Percentiles rank a stretch among this genome's conserved stretches.
phyloP scores from a whole-genome alignment of 2,329 filamentous ascomycete genomes.

The Alternaria sp. region DNA sequence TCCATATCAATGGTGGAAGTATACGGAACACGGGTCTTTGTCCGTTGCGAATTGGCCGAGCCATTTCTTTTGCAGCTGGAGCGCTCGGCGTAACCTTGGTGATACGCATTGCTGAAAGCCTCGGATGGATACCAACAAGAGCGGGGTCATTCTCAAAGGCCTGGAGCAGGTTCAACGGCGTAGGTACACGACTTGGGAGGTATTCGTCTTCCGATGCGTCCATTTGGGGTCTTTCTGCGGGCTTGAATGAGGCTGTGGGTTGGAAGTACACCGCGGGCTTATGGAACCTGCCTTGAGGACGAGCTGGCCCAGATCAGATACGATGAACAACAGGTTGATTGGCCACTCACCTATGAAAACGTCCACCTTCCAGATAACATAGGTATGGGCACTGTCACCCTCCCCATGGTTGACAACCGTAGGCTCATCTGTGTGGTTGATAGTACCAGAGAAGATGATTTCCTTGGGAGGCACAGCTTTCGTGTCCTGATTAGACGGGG shows the following conservation, averaged over 20 bases:
- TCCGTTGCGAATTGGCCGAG: slow-evolving; percentile 70
- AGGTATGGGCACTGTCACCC: slow-evolving; percentile 38
- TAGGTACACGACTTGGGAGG: slow-evolving; percentile 72
- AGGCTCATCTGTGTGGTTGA: slow-evolving; percentile 46
- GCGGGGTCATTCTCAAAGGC: slow-evolving; percentile 73
- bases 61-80: slow-evolving; percentile 65
- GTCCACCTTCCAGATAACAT: slow-evolving; percentile 52
- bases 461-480: slow-evolving; percentile 57
- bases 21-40: slow-evolving; percentile 70
- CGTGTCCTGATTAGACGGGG: slow-evolving; percentile 53
- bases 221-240: slow-evolving; percentile 56
- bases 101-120: slow-evolving; percentile 76
- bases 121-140: slow-evolving; percentile 68
- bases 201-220: slow-evolving; percentile 66
- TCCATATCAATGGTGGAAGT: slow-evolving; percentile 74
- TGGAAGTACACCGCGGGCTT: slow-evolving; percentile 72
- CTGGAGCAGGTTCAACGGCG: slow-evolving; percentile 79
- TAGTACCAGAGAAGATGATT: slow-evolving; percentile 63
- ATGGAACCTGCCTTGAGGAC: slow-evolving; percentile 68
- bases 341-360: slow-evolving; percentile 47
- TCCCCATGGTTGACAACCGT: slow-evolving; percentile 42
- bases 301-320: slow-evolving; percentile 36
- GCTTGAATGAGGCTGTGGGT: slow-evolving; percentile 64
- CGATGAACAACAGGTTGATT: no score
- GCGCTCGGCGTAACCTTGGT: slow-evolving; percentile 76